These are phyloP conservation scores for Wickerhamiella spandovensis DNA, from an alignment of 805 yeast genomes.

Conservation along the genomic window DNA sequence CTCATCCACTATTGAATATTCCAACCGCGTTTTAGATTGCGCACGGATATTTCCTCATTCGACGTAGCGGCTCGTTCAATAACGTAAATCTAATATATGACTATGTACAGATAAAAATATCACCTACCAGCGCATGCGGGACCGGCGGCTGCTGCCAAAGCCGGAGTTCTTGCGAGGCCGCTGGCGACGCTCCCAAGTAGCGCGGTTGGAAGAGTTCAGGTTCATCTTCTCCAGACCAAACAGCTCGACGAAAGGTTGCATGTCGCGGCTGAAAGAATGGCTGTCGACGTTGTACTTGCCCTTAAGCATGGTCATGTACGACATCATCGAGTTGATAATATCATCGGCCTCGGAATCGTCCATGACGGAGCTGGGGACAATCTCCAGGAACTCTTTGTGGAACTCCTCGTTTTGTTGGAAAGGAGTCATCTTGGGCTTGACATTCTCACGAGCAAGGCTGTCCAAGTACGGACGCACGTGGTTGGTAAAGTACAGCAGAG, in stretches of 20 bases:
- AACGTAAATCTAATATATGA: background rate
- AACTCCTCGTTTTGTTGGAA: conserved; percentile 14
- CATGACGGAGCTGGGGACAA: conserved; percentile 9
- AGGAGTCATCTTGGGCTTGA: conserved; percentile 29
- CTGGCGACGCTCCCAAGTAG: conserved; percentile 11
- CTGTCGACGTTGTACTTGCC: conserved; percentile 12
- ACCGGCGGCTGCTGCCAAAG: conserved; percentile 16
- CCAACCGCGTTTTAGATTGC: no score
- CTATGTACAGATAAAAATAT: background rate
- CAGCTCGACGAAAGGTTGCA: conserved; percentile 18
- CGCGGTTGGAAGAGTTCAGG: conserved; percentile 10
- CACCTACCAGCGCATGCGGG: conserved; percentile 20
- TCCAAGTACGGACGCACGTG: conserved; percentile 45
- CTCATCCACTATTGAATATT: no score
- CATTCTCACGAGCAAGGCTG: conserved; percentile 30
- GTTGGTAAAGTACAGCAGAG: conserved; percentile 44
- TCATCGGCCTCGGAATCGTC: conserved; percentile 17
- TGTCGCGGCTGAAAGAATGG: conserved; percentile 15
- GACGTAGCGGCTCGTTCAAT: no score
- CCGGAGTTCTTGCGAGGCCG: conserved; percentile 1
- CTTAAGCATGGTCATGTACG: conserved; percentile 18
- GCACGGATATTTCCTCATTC: no score
- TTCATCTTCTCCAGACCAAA: conserved; percentile 16
- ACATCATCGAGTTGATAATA: conserved; percentile 17
- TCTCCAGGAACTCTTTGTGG: conserved; percentile 6